These are phyloP conservation scores for Gliomastix tumulicola DNA, from an alignment of 2,329 filamentous ascomycete species.

Conservation along the genomic window DNA sequence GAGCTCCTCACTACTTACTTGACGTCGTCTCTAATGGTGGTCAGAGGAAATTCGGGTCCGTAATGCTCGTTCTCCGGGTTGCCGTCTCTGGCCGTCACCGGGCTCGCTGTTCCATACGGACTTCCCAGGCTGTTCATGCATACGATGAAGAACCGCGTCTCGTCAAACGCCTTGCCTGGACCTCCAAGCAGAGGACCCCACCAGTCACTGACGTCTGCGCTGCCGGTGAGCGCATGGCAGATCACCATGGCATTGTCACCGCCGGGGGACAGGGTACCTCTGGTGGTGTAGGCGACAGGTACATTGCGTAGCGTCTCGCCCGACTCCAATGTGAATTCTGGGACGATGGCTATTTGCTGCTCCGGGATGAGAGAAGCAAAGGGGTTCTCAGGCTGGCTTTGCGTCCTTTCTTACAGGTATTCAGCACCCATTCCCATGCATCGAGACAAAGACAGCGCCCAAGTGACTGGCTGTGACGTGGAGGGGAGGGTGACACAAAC, in stretches of 20 bases:
- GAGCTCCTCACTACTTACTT: slow-evolving; percentile 51
- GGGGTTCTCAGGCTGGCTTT: slow-evolving; percentile 80
- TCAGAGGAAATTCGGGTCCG: slow-evolving; percentile 92
- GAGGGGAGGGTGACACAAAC: slow-evolving; percentile 2
- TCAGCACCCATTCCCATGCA: slow-evolving; percentile 53
- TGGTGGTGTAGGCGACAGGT: slow-evolving; percentile 60
- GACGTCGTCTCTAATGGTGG: slow-evolving; percentile 92
- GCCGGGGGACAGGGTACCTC: slow-evolving; percentile 51
- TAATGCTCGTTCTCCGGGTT: slow-evolving; percentile 69
- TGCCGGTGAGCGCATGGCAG: slow-evolving; percentile 81
- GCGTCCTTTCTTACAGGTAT: slow-evolving; percentile 59
- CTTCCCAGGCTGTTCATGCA: slow-evolving; percentile 83
- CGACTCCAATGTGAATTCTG: slow-evolving; percentile 87
- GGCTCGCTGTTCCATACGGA: slow-evolving; percentile 81
- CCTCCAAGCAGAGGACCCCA: slow-evolving; percentile 79
- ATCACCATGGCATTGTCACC: slow-evolving; percentile 66
- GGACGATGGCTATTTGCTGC: slow-evolving; percentile 80
- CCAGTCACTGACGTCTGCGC: slow-evolving; percentile 80
- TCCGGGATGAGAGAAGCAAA: slow-evolving; percentile 81
- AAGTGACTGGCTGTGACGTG: slow-evolving; percentile 3
- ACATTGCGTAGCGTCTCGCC: slow-evolving; percentile 76
- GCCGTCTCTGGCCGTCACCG: slow-evolving; percentile 82
- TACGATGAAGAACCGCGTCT: slow-evolving; percentile 75
- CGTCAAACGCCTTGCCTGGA: slow-evolving; percentile 72
- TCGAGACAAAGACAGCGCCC: slow-evolving; percentile 1